Base-by-base conservation (phyloP, 2,329 filamentous ascomycete genomes). In the Arthrobotrys conoides region DNA sequence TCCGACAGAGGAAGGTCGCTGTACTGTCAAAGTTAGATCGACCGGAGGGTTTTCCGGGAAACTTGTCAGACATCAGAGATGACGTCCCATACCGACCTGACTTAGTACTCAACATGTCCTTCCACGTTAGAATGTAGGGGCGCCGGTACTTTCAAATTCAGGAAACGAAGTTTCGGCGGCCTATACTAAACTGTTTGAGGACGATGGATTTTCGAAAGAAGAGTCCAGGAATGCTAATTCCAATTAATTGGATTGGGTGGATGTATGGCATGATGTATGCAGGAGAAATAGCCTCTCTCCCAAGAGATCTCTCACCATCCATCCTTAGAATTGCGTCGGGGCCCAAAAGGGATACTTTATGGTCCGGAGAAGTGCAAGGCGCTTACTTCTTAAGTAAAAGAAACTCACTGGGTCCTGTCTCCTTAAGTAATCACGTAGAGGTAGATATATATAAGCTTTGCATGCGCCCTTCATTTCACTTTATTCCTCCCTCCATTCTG, bases 391-490 rank as follows among this genome's bases (percentile, higher is more conserved):
- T n/a, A 12, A 44, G 38, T n/a, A 16, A 44, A 41, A n/a, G n/a
- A n/a, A n/a, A n/a, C n/a, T n/a, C n/a, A n/a, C n/a, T n/a, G n/a
- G n/a, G n/a, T n/a, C n/a, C n/a, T n/a, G n/a, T n/a, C n/a, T n/a
- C n/a, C n/a, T n/a, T n/a, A n/a, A n/a, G n/a, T n/a, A n/a, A n/a
- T n/a, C n/a, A n/a, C n/a, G n/a, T n/a, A n/a, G n/a, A n/a, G n/a
- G n/a, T n/a, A n/a, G n/a, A n/a, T n/a, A 2, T 61, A 61, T 61
- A 61, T 61, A 61, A 61, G 57, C 57, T 61, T 44, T 44, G 36
- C 33, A 24, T 16, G 18, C 36, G 8, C 57, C 57, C 57, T 59
- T 24, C 22, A 30, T 30, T 51, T 5, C 53, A 12, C n/a, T 36
- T 38, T n/a, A n/a, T 57, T 18, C 27, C 10, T 12, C 36, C 1